These are phyloP conservation scores for Lipomyces lipofer DNA, from an alignment of 805 yeast genomes.

Conservation along the genomic window DNA sequence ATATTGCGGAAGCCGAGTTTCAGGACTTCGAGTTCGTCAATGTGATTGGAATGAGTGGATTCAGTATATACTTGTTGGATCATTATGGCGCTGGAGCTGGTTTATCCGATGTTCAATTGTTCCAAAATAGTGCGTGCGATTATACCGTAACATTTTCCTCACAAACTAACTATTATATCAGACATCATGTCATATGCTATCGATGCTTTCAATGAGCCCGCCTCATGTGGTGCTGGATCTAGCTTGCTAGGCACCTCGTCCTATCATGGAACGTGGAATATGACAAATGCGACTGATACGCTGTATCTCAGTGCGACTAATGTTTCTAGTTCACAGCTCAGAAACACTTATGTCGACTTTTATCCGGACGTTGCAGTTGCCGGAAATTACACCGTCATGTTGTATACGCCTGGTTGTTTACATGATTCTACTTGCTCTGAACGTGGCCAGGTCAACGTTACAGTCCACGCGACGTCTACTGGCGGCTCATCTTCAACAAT, in stretches of 20 bases:
- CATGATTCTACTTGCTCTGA: slow-evolving; percentile 63
- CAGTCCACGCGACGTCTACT: slow-evolving; percentile 56
- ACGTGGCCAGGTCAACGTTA: slow-evolving; percentile 78
- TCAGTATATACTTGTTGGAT: slow-evolving; percentile 63
- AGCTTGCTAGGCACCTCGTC: slow-evolving; percentile 40
- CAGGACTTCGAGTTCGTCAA: slow-evolving; percentile 85
- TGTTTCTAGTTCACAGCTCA: slow-evolving; percentile 11
- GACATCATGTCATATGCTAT: slow-evolving; percentile 68
- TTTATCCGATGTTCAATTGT: slow-evolving; percentile 71
- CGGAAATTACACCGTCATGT: slow-evolving; percentile 70
- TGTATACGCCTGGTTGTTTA: slow-evolving; percentile 87
- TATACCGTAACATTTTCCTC: background rate
- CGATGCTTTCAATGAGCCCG: slow-evolving; percentile 62
- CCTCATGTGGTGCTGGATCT: slow-evolving; percentile 52
- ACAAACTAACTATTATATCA: background rate
- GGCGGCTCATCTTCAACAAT: slow-evolving; percentile 44
- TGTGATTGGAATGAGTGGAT: slow-evolving; percentile 55
- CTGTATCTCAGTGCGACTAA: slow-evolving; percentile 41
- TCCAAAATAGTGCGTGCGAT: slow-evolving; percentile 51
- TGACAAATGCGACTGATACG: slow-evolving; percentile 37
- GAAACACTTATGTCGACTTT: slow-evolving; percentile 38
- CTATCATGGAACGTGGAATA: slow-evolving; percentile 33
- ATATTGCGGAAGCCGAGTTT: slow-evolving; percentile 45
- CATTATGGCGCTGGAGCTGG: slow-evolving; percentile 72
- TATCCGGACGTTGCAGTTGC: slow-evolving; percentile 68